Evolutionary conservation across 1,284 basidiomycete species (phyloP).

Genomic region (Exobasidium cylindrosporum): DNA sequence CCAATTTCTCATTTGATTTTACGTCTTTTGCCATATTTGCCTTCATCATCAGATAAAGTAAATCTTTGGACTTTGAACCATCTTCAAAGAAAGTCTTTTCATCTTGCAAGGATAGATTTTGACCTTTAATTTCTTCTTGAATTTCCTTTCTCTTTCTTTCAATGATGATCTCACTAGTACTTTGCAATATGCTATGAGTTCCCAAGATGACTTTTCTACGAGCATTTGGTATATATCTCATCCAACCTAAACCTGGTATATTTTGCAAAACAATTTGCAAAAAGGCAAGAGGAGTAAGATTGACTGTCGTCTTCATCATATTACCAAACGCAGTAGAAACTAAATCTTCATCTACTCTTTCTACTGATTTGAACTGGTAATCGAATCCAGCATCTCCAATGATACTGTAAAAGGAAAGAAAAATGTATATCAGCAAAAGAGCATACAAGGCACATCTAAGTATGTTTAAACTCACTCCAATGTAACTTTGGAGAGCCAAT

Average conservation of each 20-base stretch:
- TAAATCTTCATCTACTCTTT: slow-evolving; percentile 22
- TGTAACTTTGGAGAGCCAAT: slow-evolving; percentile 17
- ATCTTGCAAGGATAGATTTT: neutral
- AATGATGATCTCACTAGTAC: slow-evolving; percentile 32
- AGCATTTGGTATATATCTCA: slow-evolving; percentile 35
- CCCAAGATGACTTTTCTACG: slow-evolving; percentile 25
- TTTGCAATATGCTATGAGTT: slow-evolving; percentile 27
- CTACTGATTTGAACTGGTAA: slow-evolving; percentile 34
- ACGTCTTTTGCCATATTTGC: slow-evolving; percentile 49
- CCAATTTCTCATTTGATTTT: slow-evolving; percentile 24
- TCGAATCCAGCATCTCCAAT: slow-evolving; percentile 51
- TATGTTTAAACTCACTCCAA: no score
- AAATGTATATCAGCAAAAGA: neutral
- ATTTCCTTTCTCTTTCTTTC: slow-evolving; percentile 35
- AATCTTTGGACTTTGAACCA: slow-evolving; percentile 30
- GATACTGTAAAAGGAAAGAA: no score
- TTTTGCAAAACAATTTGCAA: slow-evolving; percentile 34
- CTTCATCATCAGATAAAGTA: slow-evolving; percentile 46
- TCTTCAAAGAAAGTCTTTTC: slow-evolving; percentile 38
- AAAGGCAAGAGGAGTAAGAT: slow-evolving; percentile 24
- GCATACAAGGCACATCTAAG: neutral
- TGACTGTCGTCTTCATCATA: slow-evolving; percentile 27
- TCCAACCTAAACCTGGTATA: slow-evolving; percentile 37
- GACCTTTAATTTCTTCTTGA: slow-evolving; percentile 26
- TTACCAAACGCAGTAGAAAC: slow-evolving; percentile 28